phyloP scores from a whole-genome alignment of 352 stramenopile genomes.

The Globisporangium canariense region DNA sequence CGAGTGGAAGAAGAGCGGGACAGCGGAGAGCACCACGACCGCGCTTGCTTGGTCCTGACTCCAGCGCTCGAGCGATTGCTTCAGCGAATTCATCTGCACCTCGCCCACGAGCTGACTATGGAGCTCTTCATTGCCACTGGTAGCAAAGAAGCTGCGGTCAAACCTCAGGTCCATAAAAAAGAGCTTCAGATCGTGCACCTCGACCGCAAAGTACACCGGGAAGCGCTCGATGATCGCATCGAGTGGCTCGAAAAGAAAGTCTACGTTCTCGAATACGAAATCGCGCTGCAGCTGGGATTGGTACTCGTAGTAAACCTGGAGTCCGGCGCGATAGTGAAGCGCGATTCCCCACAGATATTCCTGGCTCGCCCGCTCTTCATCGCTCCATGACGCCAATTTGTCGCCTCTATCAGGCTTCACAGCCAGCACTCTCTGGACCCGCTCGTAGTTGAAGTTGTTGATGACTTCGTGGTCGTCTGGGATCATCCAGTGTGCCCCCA shows the following conservation, averaged over 20 bases:
- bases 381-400: background rate
- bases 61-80: slow-evolving; percentile 20
- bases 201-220: slow-evolving; percentile 42
- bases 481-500: slow-evolving; percentile 75
- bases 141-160: slow-evolving; percentile 48
- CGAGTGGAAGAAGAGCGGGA: slow-evolving; percentile 76
- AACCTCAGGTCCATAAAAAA: slow-evolving; percentile 65
- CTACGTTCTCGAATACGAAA: slow-evolving; percentile 31
- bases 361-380: slow-evolving; percentile 14
- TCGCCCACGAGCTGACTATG: slow-evolving; percentile 29
- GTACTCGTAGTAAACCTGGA: slow-evolving; percentile 67
- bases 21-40: slow-evolving; percentile 41
- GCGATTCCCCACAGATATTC: slow-evolving; percentile 28
- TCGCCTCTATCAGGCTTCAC: background rate
- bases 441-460: slow-evolving; percentile 69
- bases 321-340: slow-evolving; percentile 52
- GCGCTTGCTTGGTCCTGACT: slow-evolving; percentile 16
- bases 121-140: background rate
- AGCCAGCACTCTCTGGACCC: slow-evolving; percentile 27
- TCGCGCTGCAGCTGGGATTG: slow-evolving; percentile 61
- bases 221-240: slow-evolving; percentile 29
- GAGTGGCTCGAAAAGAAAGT: slow-evolving; percentile 41
- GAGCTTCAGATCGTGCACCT: slow-evolving; percentile 42
- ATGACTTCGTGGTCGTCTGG: slow-evolving; percentile 76
- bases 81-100: slow-evolving; percentile 22